phyloP scores from a whole-genome alignment of 2,329 filamentous ascomycete species.

The Endoconidiophora laricicola region DNA sequence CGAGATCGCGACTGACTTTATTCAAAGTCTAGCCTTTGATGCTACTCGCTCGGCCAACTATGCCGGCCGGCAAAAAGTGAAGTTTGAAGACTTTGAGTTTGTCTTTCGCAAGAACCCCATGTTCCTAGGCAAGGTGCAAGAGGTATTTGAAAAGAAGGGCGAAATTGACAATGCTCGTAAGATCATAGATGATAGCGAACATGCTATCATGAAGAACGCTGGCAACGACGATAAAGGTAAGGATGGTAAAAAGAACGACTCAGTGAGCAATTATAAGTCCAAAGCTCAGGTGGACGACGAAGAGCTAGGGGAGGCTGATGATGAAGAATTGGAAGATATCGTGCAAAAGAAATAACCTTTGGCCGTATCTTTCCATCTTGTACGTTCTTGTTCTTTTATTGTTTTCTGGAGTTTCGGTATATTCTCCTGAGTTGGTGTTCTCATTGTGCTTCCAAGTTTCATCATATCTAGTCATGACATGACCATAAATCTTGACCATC shows the following conservation, averaged over 20 bases:
- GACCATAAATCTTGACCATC: too few relatives aligned
- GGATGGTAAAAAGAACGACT: constrained; percentile 15
- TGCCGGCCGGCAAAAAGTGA: constrained; percentile 85
- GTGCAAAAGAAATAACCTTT: constrained; percentile 22
- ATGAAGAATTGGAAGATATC: constrained; percentile 29
- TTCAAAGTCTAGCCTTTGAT: constrained; percentile 83
- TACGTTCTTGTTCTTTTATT: background rate
- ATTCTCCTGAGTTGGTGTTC: too few relatives aligned
- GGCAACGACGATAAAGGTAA: constrained; percentile 27
- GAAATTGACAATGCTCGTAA: constrained; percentile 73
- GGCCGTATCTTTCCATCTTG: background rate
- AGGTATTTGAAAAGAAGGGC: constrained; percentile 75
- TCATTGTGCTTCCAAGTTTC: too few relatives aligned
- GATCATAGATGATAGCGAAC: constrained; percentile 51
- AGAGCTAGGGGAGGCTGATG: constrained; percentile 35
- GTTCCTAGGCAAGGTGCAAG: constrained; percentile 77
- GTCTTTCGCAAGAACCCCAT: constrained; percentile 69
- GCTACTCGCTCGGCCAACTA: constrained; percentile 75
- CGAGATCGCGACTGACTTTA: constrained; percentile 92
- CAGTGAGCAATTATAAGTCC: constrained; percentile 15
- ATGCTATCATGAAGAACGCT: constrained; percentile 39
- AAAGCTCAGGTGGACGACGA: constrained; percentile 25
- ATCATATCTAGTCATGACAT: too few relatives aligned
- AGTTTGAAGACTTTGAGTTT: constrained; percentile 95
- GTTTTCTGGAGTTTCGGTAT: background rate